Percentiles rank a stretch among this genome's conserved stretches.
These are phyloP conservation scores for Cyamopsis tetragonoloba DNA, from an alignment of 306 rosid species.

Conservation along the genomic window DNA sequence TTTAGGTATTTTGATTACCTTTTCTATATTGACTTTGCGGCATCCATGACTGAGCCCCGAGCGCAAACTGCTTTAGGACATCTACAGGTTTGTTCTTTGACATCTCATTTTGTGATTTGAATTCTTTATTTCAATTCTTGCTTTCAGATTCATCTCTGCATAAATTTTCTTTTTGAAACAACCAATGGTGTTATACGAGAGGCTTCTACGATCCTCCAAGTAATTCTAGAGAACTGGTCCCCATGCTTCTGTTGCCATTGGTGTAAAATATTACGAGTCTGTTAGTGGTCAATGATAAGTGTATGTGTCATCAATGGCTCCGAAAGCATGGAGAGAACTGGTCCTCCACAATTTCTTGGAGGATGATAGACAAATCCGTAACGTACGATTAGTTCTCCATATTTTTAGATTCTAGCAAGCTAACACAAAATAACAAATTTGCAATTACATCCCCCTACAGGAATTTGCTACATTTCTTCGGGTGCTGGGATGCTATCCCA, in stretches of 20 bases:
- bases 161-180: neutral
- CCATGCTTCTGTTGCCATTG: too few relatives aligned
- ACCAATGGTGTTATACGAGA: neutral
- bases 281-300: too few relatives aligned
- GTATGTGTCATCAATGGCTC: too few relatives aligned
- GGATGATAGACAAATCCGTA: too few relatives aligned
- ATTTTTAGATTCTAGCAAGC: neutral
- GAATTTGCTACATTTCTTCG: slow-evolving; percentile 58
- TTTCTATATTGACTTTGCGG: slow-evolving; percentile 57
- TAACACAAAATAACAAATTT: neutral
- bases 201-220: too few relatives aligned
- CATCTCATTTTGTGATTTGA: slow-evolving; percentile 11
- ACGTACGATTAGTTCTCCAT: too few relatives aligned
- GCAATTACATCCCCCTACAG: slow-evolving; percentile 29
- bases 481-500: slow-evolving; percentile 56
- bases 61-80: slow-evolving; percentile 52
- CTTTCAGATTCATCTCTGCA: neutral
- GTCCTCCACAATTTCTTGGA: too few relatives aligned
- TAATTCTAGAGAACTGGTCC: too few relatives aligned
- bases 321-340: too few relatives aligned
- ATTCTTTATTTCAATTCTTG: neutral
- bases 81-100: slow-evolving; percentile 42
- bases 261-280: too few relatives aligned
- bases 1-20: slow-evolving; percentile 53
- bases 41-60: slow-evolving; percentile 57